Evolutionary conservation across 1,284 basidiomycete genomes (phyloP), one percentile per base, ranked within the genome.

Genomic region (Cryptococcus sp.): DNA sequence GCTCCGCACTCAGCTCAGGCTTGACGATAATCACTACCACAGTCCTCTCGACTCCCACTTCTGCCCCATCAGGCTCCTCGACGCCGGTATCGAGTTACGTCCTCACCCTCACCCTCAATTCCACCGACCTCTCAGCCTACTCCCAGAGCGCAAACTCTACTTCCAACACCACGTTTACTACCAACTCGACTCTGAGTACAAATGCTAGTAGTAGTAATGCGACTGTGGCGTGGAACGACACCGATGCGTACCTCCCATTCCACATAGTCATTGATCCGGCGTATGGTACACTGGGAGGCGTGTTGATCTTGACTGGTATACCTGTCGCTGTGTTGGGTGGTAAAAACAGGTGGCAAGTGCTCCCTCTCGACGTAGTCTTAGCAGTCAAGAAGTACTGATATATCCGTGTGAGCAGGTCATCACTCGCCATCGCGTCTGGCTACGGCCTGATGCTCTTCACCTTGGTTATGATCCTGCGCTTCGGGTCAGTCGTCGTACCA

Each of bases 251-350:
- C 60, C 54, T 80, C 11, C 79, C 79, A 0, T 79, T 79, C 55
- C 84, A 83, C 25, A 92, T 93, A 25, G 85, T 81, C 69, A 81
- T 97, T 51, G 91, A 94, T 70, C 89, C 90, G 16, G 91, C 87
- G 16, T 97, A 93, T 77, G 93, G 88, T 39, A 88, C 94, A 15
- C 84, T 94, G 7, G 94, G 94, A 51, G 90, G 85, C 7, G 78
- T 96, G 64, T 85, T 97, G 71, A 93, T 97, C 67, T 69, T 95
- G 51, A 91, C 90, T 7, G 94, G 94, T 56, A 81, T 94, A 16
- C 91, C 92, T 3, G 90, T 91, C 62, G 88, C 90, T 0, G 91
- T 92, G 67, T 87, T 90, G 78, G 94, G 94, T 20, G 90, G 93
- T 78, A 93, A 93, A 82, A 93, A 93, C 75, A 82, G 92, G 83